A percentile compares a stretch with the other conserved stretches of the same genome.
phyloP scores from a whole-genome alignment of 305 asterid species.

The Stenogyne calaminthoides region DNA sequence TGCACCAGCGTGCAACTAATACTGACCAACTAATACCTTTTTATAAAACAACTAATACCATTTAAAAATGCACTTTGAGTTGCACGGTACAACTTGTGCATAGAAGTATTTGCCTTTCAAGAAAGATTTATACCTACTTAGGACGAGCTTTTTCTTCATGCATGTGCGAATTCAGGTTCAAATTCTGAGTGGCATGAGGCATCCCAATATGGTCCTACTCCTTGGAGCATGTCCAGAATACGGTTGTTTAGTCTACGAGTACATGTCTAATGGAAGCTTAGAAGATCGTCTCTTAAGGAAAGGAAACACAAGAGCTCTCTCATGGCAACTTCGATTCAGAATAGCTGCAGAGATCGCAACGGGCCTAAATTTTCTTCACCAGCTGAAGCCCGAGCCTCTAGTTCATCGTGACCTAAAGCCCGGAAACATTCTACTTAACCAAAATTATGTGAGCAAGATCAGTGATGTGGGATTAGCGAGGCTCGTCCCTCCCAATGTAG shows the following conservation, averaged over 20 bases:
- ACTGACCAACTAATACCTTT: no score
- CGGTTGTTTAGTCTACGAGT: constrained; percentile 84
- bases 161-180: constrained; percentile 52
- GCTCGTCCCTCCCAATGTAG: constrained; percentile 71
- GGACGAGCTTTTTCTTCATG: neutral
- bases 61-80: no score
- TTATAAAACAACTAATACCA: no score
- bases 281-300: constrained; percentile 66
- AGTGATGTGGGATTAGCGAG: constrained; percentile 87
- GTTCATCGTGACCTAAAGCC: constrained; percentile 95
- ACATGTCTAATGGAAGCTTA: constrained; percentile 83
- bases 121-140: neutral
- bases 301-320: constrained; percentile 52
- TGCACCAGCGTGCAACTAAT: no score
- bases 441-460: constrained; percentile 75
- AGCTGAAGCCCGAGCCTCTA: constrained; percentile 83
- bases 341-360: constrained; percentile 83
- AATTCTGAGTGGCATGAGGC: constrained; percentile 85
- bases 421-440: constrained; percentile 74
- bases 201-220: constrained; percentile 84
- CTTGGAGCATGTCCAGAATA: constrained; percentile 96
- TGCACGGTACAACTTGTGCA: no score
- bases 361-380: constrained; percentile 78
- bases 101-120: no score
- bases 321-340: constrained; percentile 90